Conservation (phyloP, 2,329 filamentous ascomycete genomes). For the Tolypocladium tundrense region DNA sequence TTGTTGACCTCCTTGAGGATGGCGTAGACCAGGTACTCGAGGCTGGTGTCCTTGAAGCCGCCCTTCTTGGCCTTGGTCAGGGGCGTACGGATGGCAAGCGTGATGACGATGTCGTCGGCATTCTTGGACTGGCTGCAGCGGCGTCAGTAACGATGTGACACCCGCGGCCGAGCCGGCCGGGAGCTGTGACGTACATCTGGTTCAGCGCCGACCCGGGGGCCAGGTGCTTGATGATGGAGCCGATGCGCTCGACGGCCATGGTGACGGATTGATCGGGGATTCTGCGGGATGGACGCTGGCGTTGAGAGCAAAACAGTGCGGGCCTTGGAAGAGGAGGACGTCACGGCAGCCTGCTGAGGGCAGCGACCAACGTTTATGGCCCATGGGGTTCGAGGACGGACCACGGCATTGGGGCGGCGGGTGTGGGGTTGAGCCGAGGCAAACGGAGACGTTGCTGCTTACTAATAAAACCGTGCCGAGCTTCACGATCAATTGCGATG, state of each 20-base stretch:
- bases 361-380: slow-evolving; percentile 4
- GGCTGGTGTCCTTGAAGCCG: slow-evolving; percentile 84
- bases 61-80: slow-evolving; percentile 84
- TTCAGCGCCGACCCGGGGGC: slow-evolving; percentile 61
- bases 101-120: slow-evolving; percentile 94
- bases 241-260: slow-evolving; percentile 80
- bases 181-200: slow-evolving; percentile 55
- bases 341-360: neutral
- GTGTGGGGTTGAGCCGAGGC: slow-evolving; percentile 22
- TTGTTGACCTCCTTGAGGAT: slow-evolving; percentile 67
- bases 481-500: neutral
- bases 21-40: slow-evolving; percentile 80
- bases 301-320: neutral
- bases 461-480: slow-evolving; percentile 3
- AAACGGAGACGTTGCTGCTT: slow-evolving; percentile 6
- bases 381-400: slow-evolving; percentile 3
- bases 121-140: slow-evolving; percentile 71
- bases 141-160: neutral
- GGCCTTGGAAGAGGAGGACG: neutral
- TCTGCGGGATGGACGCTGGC: neutral
- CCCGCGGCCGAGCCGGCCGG: neutral
- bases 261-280: slow-evolving; percentile 10
- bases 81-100: slow-evolving; percentile 79
- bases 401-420: slow-evolving; percentile 10
- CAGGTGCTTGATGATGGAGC: slow-evolving; percentile 79